Conservation (phyloP, 805 yeast species). For the Saturnispora silvae region DNA sequence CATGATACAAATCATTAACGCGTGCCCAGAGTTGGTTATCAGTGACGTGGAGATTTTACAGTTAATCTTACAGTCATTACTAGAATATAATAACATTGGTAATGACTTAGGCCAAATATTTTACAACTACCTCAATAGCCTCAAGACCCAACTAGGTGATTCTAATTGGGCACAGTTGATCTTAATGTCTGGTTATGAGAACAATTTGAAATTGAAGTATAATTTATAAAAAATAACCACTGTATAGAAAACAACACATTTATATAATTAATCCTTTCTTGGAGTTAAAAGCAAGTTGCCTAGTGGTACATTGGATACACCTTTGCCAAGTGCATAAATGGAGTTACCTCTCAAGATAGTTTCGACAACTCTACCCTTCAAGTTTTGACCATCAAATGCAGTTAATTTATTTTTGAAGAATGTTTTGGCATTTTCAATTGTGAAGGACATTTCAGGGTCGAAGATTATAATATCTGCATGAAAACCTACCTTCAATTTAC, state of each 20-base stretch:
- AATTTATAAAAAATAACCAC: slow-evolving; percentile 4
- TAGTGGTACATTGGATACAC: slow-evolving; percentile 44
- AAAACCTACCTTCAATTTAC: slow-evolving; percentile 57
- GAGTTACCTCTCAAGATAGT: slow-evolving; percentile 70
- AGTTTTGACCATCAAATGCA: slow-evolving; percentile 65
- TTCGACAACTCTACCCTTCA: slow-evolving; percentile 67
- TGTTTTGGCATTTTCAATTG: slow-evolving; percentile 43
- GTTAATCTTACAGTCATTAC: slow-evolving; percentile 49
- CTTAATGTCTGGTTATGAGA: slow-evolving; percentile 11
- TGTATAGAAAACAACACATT: slow-evolving; percentile 1
- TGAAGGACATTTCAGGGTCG: slow-evolving; percentile 47
- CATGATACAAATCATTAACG: slow-evolving; percentile 55
- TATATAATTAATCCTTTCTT: slow-evolving; percentile 24
- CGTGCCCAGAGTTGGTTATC: slow-evolving; percentile 55
- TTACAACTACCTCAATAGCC: slow-evolving; percentile 34
- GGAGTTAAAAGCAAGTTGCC: slow-evolving; percentile 57
- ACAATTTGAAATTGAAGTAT: slow-evolving; percentile 19
- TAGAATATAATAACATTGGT: slow-evolving; percentile 41
- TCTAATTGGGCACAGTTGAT: slow-evolving; percentile 15
- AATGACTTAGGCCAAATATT: slow-evolving; percentile 35
- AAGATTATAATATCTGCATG: slow-evolving; percentile 87
- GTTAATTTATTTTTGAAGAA: slow-evolving; percentile 80
- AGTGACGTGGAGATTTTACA: slow-evolving; percentile 37
- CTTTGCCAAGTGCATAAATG: slow-evolving; percentile 47
- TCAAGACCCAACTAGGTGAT: slow-evolving; percentile 37